phyloP scores from a whole-genome alignment of 148 eudicot species.

The Fallopia convolvulus region DNA sequence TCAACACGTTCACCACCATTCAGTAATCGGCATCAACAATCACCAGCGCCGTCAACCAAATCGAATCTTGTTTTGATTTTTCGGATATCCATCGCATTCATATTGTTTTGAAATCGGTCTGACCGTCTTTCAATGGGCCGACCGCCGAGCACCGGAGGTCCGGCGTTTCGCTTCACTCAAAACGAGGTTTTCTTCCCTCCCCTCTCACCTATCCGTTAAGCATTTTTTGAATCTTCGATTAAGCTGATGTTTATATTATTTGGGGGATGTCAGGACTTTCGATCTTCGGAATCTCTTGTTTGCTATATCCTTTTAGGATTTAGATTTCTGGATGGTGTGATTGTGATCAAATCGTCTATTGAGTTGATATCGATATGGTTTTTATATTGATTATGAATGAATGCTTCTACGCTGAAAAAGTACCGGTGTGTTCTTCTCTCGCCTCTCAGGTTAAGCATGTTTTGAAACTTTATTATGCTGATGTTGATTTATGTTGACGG shows the following conservation, averaged over 20 bases:
- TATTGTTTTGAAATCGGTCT: background rate
- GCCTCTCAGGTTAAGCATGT: background rate
- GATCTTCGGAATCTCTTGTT: background rate
- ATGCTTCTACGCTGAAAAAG: background rate
- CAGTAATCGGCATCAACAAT: constrained; percentile 1
- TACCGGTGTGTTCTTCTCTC: constrained; percentile 34
- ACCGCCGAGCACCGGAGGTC: constrained; percentile 78
- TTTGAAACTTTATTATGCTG: background rate
- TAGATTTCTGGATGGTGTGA: background rate
- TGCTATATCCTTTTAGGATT: background rate
- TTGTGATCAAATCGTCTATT: background rate
- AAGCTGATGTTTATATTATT: background rate
- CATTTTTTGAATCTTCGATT: background rate
- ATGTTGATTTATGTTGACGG: background rate
- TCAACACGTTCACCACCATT: background rate
- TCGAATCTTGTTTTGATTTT: background rate
- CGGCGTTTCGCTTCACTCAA: constrained; percentile 65
- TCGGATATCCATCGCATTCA: background rate
- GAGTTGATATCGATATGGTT: background rate
- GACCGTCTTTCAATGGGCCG: constrained; percentile 45
- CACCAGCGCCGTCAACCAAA: background rate
- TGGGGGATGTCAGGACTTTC: background rate
- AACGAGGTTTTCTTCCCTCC: constrained; percentile 38
- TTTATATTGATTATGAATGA: background rate
- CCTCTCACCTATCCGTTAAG: background rate